Evolutionary conservation across 1,284 basidiomycete species (phyloP).

Genomic region (Ganoderma lingzhi): DNA sequence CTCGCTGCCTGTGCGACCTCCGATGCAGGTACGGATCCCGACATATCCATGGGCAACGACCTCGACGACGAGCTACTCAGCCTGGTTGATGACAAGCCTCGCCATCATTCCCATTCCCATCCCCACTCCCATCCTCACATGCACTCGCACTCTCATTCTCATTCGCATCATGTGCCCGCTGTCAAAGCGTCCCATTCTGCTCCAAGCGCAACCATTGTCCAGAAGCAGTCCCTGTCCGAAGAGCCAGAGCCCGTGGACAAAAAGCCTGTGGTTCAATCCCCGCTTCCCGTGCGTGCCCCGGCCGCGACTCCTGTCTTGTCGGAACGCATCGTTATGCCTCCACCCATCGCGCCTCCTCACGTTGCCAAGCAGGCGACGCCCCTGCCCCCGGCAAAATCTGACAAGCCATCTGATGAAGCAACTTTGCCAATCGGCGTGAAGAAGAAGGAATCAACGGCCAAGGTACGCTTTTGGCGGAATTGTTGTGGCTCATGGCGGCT

Average conservation of each 20-base stretch:
- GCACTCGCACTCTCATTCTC: constrained; percentile 16
- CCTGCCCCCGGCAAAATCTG: constrained; percentile 13
- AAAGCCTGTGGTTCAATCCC: constrained; percentile 3
- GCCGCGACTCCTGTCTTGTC: constrained; percentile 14
- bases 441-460: constrained; percentile 55
- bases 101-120: constrained; percentile 18
- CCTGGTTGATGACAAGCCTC: constrained; percentile 55
- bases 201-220: background rate
- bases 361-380: constrained; percentile 11
- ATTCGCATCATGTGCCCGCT: constrained; percentile 5
- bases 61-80: constrained; percentile 78
- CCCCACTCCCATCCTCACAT: constrained; percentile 12
- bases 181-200: constrained; percentile 8
- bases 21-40: constrained; percentile 42
- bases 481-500: constrained; percentile 12
- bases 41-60: constrained; percentile 59
- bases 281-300: constrained; percentile 7
- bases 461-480: constrained; percentile 45
- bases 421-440: constrained; percentile 37
- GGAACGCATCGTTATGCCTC: constrained; percentile 65
- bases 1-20: constrained; percentile 35
- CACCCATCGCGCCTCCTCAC: constrained; percentile 49
- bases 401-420: constrained; percentile 8
- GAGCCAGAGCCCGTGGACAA: constrained; percentile 5
- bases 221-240: constrained; percentile 10